phyloP scores from a whole-genome alignment of 306 rosid species.

The Lathyrus aphaca region DNA sequence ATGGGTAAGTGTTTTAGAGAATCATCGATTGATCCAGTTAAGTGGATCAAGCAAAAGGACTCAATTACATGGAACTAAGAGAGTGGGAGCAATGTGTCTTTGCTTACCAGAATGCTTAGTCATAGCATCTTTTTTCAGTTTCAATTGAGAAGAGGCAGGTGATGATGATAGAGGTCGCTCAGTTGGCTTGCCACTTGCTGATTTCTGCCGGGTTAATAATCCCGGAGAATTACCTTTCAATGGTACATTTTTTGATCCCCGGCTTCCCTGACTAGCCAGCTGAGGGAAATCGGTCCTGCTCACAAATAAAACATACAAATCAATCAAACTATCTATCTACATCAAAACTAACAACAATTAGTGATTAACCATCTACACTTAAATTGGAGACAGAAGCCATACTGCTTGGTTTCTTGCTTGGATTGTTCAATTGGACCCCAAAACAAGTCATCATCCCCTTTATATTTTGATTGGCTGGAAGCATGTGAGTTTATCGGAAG shows the following conservation, averaged over 20 bases:
- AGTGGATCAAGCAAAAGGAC: conserved; percentile 1
- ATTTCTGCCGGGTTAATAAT: conserved; percentile 64
- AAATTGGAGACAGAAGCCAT: conserved; percentile 40
- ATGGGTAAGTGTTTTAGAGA: neutral
- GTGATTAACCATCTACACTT: neutral
- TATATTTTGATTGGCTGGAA: conserved; percentile 60
- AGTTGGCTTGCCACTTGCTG: conserved; percentile 59
- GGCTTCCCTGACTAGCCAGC: conserved; percentile 62
- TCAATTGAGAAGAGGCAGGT: conserved; percentile 62
- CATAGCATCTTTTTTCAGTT: conserved; percentile 71
- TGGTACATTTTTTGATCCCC: conserved; percentile 58
- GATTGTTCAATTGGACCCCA: conserved; percentile 92
- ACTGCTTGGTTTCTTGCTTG: conserved; percentile 83
- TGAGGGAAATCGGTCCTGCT: conserved; percentile 78
- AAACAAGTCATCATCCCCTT: conserved; percentile 87
- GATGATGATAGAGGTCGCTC: conserved; percentile 64
- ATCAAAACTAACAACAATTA: conserved; percentile 1
- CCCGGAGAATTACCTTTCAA: conserved; percentile 63
- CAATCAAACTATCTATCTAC: conserved; percentile 8
- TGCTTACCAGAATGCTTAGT: conserved; percentile 73
- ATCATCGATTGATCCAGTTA: neutral
- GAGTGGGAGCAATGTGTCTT: neutral
- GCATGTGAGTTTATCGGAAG: conserved; percentile 53
- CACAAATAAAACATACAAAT: conserved; percentile 30
- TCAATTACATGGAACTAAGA: neutral